These are phyloP conservation scores for Tetradesmus lagerheimii DNA, from an alignment of 139 green algal genomes.

Conservation along the genomic window DNA sequence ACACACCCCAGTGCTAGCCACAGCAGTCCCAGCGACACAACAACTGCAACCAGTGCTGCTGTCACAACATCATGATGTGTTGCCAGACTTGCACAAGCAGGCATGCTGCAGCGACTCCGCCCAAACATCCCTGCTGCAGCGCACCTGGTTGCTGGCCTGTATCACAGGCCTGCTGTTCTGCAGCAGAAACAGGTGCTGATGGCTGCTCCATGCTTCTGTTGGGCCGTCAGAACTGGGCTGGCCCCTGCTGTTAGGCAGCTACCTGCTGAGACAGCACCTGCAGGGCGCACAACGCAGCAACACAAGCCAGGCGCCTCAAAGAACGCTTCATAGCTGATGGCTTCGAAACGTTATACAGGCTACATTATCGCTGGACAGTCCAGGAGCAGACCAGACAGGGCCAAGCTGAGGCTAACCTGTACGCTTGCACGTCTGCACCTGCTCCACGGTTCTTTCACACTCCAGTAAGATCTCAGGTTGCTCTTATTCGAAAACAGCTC, in stretches of 20 bases:
- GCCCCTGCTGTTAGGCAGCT: neutral
- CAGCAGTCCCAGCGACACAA: no score
- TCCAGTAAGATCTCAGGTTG: neutral
- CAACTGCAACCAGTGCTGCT: no score
- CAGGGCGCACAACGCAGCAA: neutral
- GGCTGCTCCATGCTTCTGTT: neutral
- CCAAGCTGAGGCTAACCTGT: neutral
- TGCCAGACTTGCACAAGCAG: no score
- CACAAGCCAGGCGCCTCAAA: neutral
- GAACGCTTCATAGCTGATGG: neutral
- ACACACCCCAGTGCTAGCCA: no score
- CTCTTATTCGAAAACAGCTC: neutral
- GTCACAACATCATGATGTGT: no score
- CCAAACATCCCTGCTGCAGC: neutral
- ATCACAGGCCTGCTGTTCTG: neutral
- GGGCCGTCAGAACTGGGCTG: neutral
- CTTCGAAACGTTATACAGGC: no score
- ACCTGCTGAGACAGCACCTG: neutral
- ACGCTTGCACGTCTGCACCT: neutral
- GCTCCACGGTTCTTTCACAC: neutral
- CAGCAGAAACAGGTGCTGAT: neutral
- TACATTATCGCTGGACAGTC: neutral
- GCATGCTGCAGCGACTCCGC: no score
- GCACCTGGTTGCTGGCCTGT: neutral
- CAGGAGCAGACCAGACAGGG: neutral